Conservation (phyloP, 768 basidiomycete genomes). For the Podaxis sp. region DNA sequence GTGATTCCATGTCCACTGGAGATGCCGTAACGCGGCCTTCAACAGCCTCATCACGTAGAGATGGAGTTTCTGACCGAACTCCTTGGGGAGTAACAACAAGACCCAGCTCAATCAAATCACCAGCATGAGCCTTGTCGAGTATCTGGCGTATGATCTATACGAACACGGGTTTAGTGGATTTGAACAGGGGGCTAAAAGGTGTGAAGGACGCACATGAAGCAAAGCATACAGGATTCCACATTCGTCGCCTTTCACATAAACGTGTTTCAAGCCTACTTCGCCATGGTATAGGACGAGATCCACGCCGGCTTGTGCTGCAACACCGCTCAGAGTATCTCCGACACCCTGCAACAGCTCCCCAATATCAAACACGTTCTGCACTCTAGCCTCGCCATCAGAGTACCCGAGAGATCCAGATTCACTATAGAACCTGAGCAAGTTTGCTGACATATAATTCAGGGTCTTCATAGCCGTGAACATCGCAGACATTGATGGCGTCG, state of each 20-base stretch:
- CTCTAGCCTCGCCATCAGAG: conserved; percentile 16
- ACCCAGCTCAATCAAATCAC: conserved; percentile 87
- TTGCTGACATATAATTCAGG: conserved; percentile 91
- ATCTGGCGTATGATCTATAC: conserved; percentile 82
- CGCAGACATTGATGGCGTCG: conserved; percentile 84
- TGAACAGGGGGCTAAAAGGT: conserved; percentile 18
- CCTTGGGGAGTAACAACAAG: conserved; percentile 47
- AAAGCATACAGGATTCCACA: conserved; percentile 79
- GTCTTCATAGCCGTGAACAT: conserved; percentile 92
- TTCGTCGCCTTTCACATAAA: conserved; percentile 84
- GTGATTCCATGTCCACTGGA: conserved; percentile 31
- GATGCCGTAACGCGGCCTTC: conserved; percentile 21
- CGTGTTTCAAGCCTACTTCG: conserved; percentile 84
- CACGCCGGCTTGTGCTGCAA: conserved; percentile 80
- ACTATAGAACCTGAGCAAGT: conserved; percentile 58
- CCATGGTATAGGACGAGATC: conserved; percentile 91
- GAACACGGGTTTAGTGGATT: conserved; percentile 9
- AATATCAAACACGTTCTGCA: conserved; percentile 80
- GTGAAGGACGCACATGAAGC: conserved; percentile 67
- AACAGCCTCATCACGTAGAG: conserved; percentile 20
- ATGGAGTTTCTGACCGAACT: conserved; percentile 13
- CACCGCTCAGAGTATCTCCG: conserved; percentile 84
- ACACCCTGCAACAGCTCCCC: conserved; percentile 89
- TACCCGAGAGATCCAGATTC: conserved; percentile 20
- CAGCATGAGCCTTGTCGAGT: conserved; percentile 60